Evolutionary conservation across 208 protist species (phyloP).

Genomic region (Trypanosoma rangeli): DNA sequence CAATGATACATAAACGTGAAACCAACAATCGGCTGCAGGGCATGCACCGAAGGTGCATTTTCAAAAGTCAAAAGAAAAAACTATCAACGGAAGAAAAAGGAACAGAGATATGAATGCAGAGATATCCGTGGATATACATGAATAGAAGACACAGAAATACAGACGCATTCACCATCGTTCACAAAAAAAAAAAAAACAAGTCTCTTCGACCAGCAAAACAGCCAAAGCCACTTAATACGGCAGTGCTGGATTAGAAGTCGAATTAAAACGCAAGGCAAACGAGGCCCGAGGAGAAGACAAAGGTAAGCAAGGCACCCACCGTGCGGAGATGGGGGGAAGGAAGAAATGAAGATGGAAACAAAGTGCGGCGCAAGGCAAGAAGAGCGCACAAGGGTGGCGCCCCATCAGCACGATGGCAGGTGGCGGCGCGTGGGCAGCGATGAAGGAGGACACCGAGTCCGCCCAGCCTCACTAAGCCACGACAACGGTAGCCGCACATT

Average conservation of each 20-base stretch:
- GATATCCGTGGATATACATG: not conserved
- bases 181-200: not conserved
- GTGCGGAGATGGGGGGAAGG: not conserved
- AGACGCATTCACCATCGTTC: not conserved
- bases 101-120: not conserved
- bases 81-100: not conserved
- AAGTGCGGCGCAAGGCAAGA: not conserved
- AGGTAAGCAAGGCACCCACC: not conserved
- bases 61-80: not conserved
- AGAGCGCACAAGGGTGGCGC: too few relatives aligned
- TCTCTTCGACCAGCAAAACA: slow-evolving; percentile 30
- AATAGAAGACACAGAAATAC: not conserved
- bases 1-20: not conserved
- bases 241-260: slow-evolving; percentile 24
- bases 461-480: too few relatives aligned
- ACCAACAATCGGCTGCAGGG: not conserved
- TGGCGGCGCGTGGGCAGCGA: too few relatives aligned
- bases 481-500: too few relatives aligned
- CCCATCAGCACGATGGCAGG: too few relatives aligned
- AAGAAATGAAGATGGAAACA: not conserved
- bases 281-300: not conserved
- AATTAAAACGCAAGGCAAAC: slow-evolving; percentile 1
- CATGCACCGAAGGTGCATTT: not conserved
- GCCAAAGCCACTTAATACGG: slow-evolving; percentile 5
- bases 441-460: too few relatives aligned